Evolutionary conservation across 805 yeast species (phyloP), one percentile per base, ranked within the genome.

Genomic region (Monosporozyma servazzii): DNA sequence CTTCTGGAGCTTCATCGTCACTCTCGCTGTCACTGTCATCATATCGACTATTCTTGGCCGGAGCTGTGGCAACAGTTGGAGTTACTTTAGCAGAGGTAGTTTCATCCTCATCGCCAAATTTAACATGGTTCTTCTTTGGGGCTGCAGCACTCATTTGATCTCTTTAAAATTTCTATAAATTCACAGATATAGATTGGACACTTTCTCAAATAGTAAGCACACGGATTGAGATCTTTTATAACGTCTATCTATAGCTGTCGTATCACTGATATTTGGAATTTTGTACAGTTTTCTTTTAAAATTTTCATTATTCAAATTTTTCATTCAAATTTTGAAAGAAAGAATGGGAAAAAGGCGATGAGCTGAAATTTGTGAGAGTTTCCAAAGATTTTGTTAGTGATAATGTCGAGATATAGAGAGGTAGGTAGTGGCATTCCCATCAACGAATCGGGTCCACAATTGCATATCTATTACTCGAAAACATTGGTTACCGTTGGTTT

Each of bases 1-100:
- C 81, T 51, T 76, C 80, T 49, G 82, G 81, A 0, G 81, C 79
- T 20, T 75, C 80, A 53, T 70, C 74, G 20, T 61, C 66, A 45
- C 64, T 59, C 13, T 59, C 64, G 23, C 51, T 51, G 10, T 48
- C 53, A 48, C 57, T 48, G 37, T 47, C 48, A n/a, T 21, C 45
- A 21, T 23, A n/a, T 23, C 29, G 45, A 8, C 18, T 23, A 17
- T 9, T 21, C 20, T 17, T 18, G 8, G 18, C 42, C 18, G 42
- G 42, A 15, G 33, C 13, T 7, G 15, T 27, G n/a, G 30, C 15
- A 21, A 41, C 44, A n/a, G n/a, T n/a, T 10, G 44, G 29, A 23
- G 45, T 13, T n/a, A 23, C 31, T 33, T 33, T 15, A 33, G n/a
- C 37, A 33, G 37, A 33, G 20, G 29, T 9, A 8, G 25, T 51